Conservation (phyloP, 164 flowering plant genomes). For the Magnolia sinica region DNA sequence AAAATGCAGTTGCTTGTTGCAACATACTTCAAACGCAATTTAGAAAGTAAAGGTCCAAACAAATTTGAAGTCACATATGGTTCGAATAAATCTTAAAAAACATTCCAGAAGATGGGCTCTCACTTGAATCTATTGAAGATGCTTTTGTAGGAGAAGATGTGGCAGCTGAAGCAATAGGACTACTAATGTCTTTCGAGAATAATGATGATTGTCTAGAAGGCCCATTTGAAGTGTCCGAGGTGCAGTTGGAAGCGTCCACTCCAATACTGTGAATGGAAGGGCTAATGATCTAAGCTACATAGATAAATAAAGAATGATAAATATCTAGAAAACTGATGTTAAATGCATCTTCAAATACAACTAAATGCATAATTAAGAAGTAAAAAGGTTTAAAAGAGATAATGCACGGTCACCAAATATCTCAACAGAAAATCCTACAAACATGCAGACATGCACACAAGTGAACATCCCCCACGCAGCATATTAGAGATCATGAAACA, state of each 20-base stretch:
- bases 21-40: neutral
- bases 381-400: neutral
- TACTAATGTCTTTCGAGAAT: conserved; percentile 38
- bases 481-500: too few species aligned
- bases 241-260: conserved; percentile 96
- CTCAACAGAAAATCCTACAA: too few species aligned
- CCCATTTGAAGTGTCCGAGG: conserved; percentile 66
- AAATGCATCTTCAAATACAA: neutral
- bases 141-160: conserved; percentile 35
- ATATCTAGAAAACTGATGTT: conserved; percentile 11
- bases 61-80: neutral
- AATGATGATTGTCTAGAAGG: conserved; percentile 50
- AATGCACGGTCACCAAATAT: neutral
- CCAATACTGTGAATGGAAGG: conserved; percentile 98
- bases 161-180: conserved; percentile 32
- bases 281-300: conserved; percentile 99
- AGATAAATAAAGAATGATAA: conserved; percentile 30
- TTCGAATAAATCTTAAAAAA: conserved; percentile 6
- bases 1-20: conserved; percentile 17
- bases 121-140: conserved; percentile 62
- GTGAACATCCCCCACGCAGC: too few species aligned
- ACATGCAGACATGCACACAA: too few species aligned
- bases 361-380: neutral
- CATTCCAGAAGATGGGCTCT: conserved; percentile 25
- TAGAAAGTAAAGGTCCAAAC: neutral